Percentiles rank a stretch among this genome's conserved stretches.
These are phyloP conservation scores for Aspergillus homomorphus DNA, from an alignment of 495 filamentous ascomycete species.

Conservation along the genomic window DNA sequence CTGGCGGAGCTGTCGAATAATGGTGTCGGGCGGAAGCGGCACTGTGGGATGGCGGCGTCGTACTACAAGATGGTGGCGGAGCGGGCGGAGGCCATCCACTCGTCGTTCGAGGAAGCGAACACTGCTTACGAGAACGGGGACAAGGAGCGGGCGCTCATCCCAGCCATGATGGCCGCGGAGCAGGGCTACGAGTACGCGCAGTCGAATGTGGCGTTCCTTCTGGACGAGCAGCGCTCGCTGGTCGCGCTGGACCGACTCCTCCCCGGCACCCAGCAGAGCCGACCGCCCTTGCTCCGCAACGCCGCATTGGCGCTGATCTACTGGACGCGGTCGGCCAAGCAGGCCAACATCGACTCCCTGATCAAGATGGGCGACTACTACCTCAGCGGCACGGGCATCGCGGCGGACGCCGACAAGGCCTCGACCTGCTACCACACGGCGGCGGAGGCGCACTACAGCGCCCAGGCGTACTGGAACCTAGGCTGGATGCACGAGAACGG, in stretches of 20 bases:
- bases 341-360: constrained; percentile 87
- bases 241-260: constrained; percentile 48
- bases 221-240: constrained; percentile 75
- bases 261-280: constrained; percentile 37
- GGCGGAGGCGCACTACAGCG: constrained; percentile 84
- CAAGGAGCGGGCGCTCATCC: constrained; percentile 76
- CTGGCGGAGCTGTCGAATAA: constrained; percentile 85
- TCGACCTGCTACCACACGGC: constrained; percentile 89
- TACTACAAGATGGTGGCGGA: constrained; percentile 97
- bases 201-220: constrained; percentile 88
- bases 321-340: constrained; percentile 94
- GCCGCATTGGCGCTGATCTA: constrained; percentile 80
- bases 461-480: constrained; percentile 94
- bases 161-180: constrained; percentile 89
- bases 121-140: constrained; percentile 80
- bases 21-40: constrained; percentile 75
- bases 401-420: constrained; percentile 75
- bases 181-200: constrained; percentile 94
- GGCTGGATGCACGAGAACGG: constrained; percentile 99
- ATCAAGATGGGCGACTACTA: constrained; percentile 99
- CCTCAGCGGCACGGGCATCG: constrained; percentile 70
- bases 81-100: constrained; percentile 78
- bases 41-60: constrained; percentile 73
- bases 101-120: constrained; percentile 84
- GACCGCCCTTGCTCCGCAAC: constrained; percentile 59